These are phyloP conservation scores for Amaranthus palmeri DNA, from an alignment of 148 eudicot species.

Conservation along the genomic window DNA sequence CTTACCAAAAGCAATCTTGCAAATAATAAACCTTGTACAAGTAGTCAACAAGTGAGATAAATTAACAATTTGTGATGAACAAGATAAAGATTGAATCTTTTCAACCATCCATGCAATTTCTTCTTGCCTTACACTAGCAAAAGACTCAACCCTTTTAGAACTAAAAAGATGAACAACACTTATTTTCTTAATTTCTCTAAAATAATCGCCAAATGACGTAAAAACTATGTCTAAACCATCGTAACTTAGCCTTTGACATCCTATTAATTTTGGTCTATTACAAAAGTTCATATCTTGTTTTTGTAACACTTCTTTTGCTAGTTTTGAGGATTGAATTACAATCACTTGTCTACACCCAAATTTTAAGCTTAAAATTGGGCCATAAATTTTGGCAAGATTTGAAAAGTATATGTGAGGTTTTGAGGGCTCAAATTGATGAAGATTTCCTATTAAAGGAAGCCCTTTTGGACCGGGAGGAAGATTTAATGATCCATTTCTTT, in stretches of 20 bases:
- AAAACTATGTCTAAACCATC: conserved; percentile 7
- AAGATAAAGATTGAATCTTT: neutral
- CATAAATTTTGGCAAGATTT: conserved; percentile 22
- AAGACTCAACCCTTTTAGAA: neutral
- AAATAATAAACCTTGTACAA: conserved; percentile 1
- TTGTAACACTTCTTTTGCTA: conserved; percentile 23
- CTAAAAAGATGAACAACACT: conserved; percentile 9
- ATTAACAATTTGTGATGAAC: neutral
- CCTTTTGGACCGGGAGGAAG: conserved; percentile 21
- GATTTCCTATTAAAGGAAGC: conserved; percentile 16
- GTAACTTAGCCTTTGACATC: conserved; percentile 14
- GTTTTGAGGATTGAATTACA: conserved; percentile 22
- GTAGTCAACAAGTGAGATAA: neutral
- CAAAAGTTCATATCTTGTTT: conserved; percentile 29
- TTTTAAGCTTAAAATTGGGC: conserved; percentile 18
- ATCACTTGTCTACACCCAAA: conserved; percentile 11
- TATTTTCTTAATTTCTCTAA: conserved; percentile 5
- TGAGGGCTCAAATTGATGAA: conserved; percentile 12
- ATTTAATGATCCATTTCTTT: neutral
- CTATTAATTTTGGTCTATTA: conserved; percentile 14
- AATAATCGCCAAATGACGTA: neutral
- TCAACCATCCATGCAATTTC: neutral
- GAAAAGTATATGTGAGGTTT: conserved; percentile 13
- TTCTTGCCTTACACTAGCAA: neutral
- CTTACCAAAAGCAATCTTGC: conserved; percentile 8